Base-by-base conservation (phyloP, 768 basidiomycete genomes). In the Mycena kentingensis region DNA sequence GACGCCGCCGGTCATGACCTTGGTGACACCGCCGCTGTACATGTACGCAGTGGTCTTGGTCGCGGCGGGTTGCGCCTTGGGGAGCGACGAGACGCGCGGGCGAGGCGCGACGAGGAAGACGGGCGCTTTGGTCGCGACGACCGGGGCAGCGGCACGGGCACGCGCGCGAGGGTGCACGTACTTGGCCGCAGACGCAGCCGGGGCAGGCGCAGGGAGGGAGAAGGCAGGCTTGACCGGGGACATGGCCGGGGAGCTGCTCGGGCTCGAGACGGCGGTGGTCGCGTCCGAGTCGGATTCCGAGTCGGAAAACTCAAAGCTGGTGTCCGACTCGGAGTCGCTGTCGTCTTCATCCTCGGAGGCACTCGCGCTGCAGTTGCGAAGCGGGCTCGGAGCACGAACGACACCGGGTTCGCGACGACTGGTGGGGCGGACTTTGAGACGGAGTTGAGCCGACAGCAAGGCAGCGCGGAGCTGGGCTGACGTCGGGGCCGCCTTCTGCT, bases 1-100 rank as follows among this genome's bases (percentile, higher is more conserved):
- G 25, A 42, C 41, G 18, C 41, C 41, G 25, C 41, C 41, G 25
- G 41, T 42, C 41, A 42, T 42, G 41, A 42, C 41, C 11, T 19
- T 8, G 25, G 41, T 42, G n/a, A 42, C 21, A 25, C 41, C 41
- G 11, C 41, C 41, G n/a, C 22, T 26, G 41, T 42, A 42, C 22
- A 42, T 42, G 24, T 42, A 42, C 7, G 41, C 41, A 22, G 41
- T 42, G 7, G 41, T 42, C 11, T 19, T 10, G 21, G 37, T 19
- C 7, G 22, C 6, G 24, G 41, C n/a, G n/a, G n/a, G n/a, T n/a
- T n/a, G n/a, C n/a, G n/a, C n/a, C 12, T 12, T 11, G 11, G 41
- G 24, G 22, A 26, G 41, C 41, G 26, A 24, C 41, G 22, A 26
- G 41, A 26, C 25, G 41, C 11, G 41, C 21, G 41, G 12, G 31